These are phyloP conservation scores for Hymenoscyphus linearis DNA, from an alignment of 2,329 filamentous ascomycete genomes.

Conservation along the genomic window DNA sequence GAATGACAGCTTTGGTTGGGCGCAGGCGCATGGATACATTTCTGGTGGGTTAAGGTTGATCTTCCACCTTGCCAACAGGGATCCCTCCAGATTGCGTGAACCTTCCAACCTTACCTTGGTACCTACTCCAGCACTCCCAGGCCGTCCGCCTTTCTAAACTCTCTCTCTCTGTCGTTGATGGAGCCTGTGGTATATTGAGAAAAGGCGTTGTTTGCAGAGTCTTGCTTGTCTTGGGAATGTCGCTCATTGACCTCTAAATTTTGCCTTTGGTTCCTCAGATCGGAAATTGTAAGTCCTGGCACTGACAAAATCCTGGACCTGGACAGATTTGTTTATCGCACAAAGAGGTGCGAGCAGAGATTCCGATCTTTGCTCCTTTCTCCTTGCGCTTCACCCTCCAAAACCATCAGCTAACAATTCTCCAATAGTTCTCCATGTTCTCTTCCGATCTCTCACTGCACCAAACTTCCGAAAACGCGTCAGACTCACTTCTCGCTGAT, in stretches of 20 bases:
- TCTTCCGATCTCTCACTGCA: conserved; percentile 1
- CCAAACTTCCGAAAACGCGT: conserved; percentile 12
- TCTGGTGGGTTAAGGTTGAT: no score
- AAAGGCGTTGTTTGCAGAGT: background rate
- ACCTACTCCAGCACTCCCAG: background rate
- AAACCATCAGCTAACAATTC: conserved; percentile 4
- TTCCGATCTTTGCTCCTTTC: background rate
- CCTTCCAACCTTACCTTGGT: no score
- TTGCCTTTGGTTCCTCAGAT: conserved; percentile 1
- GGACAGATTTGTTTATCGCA: conserved; percentile 2
- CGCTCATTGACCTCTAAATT: background rate
- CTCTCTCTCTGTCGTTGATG: background rate
- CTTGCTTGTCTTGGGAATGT: background rate
- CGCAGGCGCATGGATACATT: no score
- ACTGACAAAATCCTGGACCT: background rate
- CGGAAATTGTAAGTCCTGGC: conserved; percentile 1
- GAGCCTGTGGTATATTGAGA: no score
- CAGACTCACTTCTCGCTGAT: conserved; percentile 9
- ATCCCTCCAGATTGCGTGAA: no score
- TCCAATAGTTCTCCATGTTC: conserved; percentile 13
- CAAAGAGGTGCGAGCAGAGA: background rate
- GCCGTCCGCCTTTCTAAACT: background rate
- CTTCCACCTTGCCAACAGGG: no score
- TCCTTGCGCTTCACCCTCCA: no score
- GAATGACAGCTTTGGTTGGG: no score